Conservation (phyloP, 2,329 filamentous ascomycete species). For the Blastomyces emzantsi region DNA sequence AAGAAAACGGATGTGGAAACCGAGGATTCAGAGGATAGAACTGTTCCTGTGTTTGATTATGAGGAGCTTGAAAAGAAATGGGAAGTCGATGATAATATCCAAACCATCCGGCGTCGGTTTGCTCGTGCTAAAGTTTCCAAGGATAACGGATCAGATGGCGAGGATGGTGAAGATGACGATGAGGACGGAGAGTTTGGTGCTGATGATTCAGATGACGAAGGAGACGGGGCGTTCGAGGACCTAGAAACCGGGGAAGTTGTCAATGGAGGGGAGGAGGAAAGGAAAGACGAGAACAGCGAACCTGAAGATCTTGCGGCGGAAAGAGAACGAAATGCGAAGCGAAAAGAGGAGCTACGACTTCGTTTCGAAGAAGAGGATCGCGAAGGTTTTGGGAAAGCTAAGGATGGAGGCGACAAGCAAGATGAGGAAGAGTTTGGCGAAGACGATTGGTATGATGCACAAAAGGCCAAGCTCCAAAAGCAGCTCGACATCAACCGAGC, state of each 20-base stretch:
- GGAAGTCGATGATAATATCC: slow-evolving; percentile 68
- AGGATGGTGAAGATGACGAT: slow-evolving; percentile 46
- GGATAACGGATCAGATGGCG: slow-evolving; percentile 44
- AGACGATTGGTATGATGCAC: slow-evolving; percentile 96
- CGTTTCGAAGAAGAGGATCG: slow-evolving; percentile 96
- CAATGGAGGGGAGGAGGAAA: slow-evolving; percentile 30
- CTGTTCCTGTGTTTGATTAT: slow-evolving; percentile 72
- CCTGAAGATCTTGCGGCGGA: slow-evolving; percentile 65
- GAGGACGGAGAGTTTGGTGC: slow-evolving; percentile 38
- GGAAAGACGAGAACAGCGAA: slow-evolving; percentile 25
- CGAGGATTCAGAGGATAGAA: slow-evolving; percentile 59
- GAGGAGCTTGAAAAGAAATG: slow-evolving; percentile 74
- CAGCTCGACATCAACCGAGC: slow-evolving; percentile 94
- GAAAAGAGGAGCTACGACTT: slow-evolving; percentile 89
- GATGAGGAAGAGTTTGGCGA: slow-evolving; percentile 79
- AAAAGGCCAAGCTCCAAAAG: slow-evolving; percentile 91
- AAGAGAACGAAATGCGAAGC: slow-evolving; percentile 77
- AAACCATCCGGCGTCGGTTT: slow-evolving; percentile 65
- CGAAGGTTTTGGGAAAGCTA: slow-evolving; percentile 80
- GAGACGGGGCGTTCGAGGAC: slow-evolving; percentile 77
- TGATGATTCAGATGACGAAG: slow-evolving; percentile 50
- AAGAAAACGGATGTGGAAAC: slow-evolving; percentile 46
- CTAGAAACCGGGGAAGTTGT: slow-evolving; percentile 63
- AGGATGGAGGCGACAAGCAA: slow-evolving; percentile 64
- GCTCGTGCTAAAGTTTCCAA: slow-evolving; percentile 58